These are phyloP conservation scores for Aspergillus ibericus DNA, from an alignment of 2,329 filamentous ascomycete genomes.

Conservation along the genomic window DNA sequence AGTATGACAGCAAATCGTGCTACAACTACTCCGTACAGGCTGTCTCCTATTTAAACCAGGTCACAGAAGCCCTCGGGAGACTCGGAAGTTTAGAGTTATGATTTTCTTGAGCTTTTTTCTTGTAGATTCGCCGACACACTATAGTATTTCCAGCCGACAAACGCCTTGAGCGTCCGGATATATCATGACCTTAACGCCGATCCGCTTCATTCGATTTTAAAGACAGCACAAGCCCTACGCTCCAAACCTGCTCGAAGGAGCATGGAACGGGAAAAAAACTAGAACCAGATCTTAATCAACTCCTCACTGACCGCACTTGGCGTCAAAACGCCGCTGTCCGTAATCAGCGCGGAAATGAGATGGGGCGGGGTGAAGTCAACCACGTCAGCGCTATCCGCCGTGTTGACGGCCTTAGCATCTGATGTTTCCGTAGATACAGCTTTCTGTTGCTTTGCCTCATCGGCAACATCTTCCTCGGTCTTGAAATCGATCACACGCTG, in stretches of 20 bases:
- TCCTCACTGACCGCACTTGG: conserved; percentile 67
- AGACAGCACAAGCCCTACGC: conserved; percentile 2
- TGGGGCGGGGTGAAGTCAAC: conserved; percentile 58
- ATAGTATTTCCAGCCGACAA: conserved; percentile 7
- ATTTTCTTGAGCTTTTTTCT: conserved; percentile 4
- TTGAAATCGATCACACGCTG: conserved; percentile 76
- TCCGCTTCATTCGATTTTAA: conserved; percentile 7
- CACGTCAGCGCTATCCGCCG: conserved; percentile 33
- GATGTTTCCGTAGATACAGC: conserved; percentile 21
- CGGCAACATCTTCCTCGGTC: conserved; percentile 52
- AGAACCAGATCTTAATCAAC: conserved; percentile 59
- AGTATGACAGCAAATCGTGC: no score
- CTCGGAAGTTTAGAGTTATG: background rate
- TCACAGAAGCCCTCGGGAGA: background rate
- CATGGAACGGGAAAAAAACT: background rate
- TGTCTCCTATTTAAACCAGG: no score
- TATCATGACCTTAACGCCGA: conserved; percentile 8
- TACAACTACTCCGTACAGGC: no score
- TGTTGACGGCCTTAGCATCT: conserved; percentile 18
- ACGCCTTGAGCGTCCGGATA: conserved; percentile 13
- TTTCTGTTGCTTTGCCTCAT: conserved; percentile 47
- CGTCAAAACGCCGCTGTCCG: conserved; percentile 63
- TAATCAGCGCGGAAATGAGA: conserved; percentile 64
- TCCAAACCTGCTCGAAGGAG: background rate
- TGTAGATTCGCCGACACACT: background rate